Percentiles rank a stretch among this genome's conserved stretches.
These are phyloP conservation scores for Geotrichum restrictum DNA, from an alignment of 1,139 yeast genomes.

Conservation along the genomic window DNA sequence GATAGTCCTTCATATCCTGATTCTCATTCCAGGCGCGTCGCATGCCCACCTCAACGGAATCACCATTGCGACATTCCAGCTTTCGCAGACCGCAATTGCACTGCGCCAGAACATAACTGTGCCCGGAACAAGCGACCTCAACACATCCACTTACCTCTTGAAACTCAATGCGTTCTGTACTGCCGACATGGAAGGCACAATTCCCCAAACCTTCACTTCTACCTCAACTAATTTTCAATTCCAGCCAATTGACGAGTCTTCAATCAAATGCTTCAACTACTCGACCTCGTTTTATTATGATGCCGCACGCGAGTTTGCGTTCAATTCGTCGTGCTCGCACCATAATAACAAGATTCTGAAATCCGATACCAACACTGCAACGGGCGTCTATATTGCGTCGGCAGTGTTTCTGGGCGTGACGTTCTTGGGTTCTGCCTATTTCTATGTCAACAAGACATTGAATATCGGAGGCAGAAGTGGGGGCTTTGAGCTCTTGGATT, in stretches of 20 bases:
- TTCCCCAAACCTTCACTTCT: neutral
- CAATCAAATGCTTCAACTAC: neutral
- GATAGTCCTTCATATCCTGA: neutral
- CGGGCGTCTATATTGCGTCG: neutral
- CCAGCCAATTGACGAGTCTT: neutral
- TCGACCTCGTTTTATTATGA: neutral
- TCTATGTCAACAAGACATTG: no score
- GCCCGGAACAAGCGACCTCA: neutral
- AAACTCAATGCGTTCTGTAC: neutral
- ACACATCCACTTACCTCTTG: neutral
- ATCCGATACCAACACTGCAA: neutral
- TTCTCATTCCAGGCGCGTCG: neutral
- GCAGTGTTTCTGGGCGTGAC: neutral
- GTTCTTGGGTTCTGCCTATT: neutral
- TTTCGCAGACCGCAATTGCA: neutral
- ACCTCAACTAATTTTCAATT: no score
- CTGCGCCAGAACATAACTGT: neutral
- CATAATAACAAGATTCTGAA: neutral
- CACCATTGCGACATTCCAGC: neutral
- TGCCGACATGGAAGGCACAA: neutral
- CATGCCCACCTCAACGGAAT: neutral
- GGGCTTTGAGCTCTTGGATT: no score
- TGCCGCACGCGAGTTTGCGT: neutral
- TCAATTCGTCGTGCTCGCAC: neutral
- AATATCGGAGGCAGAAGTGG: no score